Conservation (phyloP, 345 rosid species). For the Lumnitzera littorea region DNA sequence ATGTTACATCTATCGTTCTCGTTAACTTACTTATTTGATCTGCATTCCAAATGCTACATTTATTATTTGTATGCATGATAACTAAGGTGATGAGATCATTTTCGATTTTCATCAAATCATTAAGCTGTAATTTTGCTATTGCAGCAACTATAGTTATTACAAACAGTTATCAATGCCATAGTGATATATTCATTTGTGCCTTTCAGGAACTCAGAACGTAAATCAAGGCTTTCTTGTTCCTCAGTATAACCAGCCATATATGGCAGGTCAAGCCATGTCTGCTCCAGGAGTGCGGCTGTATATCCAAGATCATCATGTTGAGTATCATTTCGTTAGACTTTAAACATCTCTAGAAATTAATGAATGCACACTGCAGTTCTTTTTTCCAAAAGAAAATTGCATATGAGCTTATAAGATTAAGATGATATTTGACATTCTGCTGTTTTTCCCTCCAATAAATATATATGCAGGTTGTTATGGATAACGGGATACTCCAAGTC, state of each 20-base stretch:
- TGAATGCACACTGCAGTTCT: background rate
- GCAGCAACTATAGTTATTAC: too few relatives aligned
- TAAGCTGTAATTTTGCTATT: too few relatives aligned
- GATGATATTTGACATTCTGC: too few relatives aligned
- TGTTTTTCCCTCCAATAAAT: background rate
- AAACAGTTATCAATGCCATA: too few relatives aligned
- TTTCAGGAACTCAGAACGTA: background rate
- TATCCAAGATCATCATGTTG: constrained; percentile 15
- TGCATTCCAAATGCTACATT: too few relatives aligned
- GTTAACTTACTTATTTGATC: too few relatives aligned
- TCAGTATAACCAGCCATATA: background rate
- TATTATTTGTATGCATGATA: too few relatives aligned
- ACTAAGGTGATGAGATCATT: too few relatives aligned
- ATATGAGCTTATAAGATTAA: background rate
- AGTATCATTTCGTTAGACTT: background rate
- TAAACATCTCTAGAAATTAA: background rate
- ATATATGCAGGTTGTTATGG: constrained; percentile 38
- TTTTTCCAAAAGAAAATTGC: background rate
- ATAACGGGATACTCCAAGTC: constrained; percentile 44
- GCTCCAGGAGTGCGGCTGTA: constrained; percentile 11
- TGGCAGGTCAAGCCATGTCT: constrained; percentile 7
- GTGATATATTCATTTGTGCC: background rate
- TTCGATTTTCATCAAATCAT: too few relatives aligned
- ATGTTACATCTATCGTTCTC: too few relatives aligned
- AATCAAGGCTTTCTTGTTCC: background rate